phyloP scores from a whole-genome alignment of 805 yeast species.

The Teunomyces atbi region DNA sequence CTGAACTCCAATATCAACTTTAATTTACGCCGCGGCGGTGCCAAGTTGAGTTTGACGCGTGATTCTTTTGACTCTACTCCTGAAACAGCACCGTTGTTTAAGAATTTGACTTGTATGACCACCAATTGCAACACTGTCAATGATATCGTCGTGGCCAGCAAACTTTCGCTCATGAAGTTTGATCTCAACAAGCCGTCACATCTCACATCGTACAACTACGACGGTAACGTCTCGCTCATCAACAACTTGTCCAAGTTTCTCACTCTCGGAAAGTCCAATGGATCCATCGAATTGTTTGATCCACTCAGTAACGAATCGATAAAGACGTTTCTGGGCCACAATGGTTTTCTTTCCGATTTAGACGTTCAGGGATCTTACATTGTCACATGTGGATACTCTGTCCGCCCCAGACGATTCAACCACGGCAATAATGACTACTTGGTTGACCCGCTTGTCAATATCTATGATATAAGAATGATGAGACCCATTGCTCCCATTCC shows the following conservation, averaged over 20 bases:
- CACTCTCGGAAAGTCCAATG: conserved; percentile 58
- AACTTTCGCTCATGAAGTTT: conserved; percentile 26
- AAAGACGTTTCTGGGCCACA: conserved; percentile 57
- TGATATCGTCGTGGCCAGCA: conserved; percentile 30
- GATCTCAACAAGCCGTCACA: conserved; percentile 31
- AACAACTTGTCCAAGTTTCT: conserved; percentile 48
- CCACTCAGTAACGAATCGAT: conserved; percentile 47
- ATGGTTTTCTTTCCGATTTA: conserved; percentile 60
- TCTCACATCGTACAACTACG: conserved; percentile 33
- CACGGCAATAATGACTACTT: conserved; percentile 23
- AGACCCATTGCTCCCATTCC: conserved; percentile 75
- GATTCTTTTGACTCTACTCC: conserved; percentile 11
- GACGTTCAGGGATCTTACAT: conserved; percentile 64
- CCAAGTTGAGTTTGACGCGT: conserved; percentile 15
- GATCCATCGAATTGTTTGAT: conserved; percentile 64
- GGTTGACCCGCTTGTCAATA: conserved; percentile 77
- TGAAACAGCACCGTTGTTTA: conserved; percentile 14
- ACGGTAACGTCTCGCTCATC: conserved; percentile 46
- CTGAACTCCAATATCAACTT: conserved; percentile 30
- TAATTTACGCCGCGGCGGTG: conserved; percentile 35
- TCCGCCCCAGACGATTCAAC: conserved; percentile 52
- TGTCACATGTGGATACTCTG: conserved; percentile 79
- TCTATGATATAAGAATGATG: conserved; percentile 75
- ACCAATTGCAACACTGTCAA: conserved; percentile 27
- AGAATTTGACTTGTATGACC: conserved; percentile 31